Base-by-base conservation (phyloP, 179 eudicot species). In the Beta macrorhiza region DNA sequence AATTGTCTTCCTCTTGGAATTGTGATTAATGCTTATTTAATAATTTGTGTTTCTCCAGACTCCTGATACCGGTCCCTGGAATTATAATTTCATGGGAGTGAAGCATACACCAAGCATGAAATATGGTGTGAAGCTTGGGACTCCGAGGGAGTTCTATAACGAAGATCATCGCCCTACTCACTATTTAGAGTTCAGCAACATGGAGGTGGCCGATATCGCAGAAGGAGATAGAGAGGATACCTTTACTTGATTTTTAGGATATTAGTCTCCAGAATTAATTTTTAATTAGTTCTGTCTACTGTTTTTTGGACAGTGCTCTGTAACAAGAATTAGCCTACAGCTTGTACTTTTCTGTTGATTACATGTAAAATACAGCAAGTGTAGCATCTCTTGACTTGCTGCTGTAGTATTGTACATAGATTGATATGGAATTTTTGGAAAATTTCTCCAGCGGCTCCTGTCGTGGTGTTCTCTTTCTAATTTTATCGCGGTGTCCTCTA, bases 81-180 rank as follows among this genome's bases (percentile, higher is more conserved):
- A 96, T 78, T 96, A 89, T 88, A 96, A 96, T 85, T 96, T 96
- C 84, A 94, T 94, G 99, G 99, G 99, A 15, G 99, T 93, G 85
- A 96, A 91, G 86, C 99, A 96, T 68, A 89, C 92, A 1, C 87
- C 79, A 20, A 85, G 92, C 91, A 91, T 95, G 98, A 92, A 83
- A 63, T 95, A 93, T 47, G 99, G 98, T 6, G 91, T 95, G 51
- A 95, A 91, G 89, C 90, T 95, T 4, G 99, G 99, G 72, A 87
- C 95, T 5, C 99, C 99, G 0, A 87, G 92, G 9, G 98, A 95
- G 75, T 95, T 86, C 83, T 95, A 93, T 81, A 88, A 93, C 22
- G 97, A 94, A 80, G 97, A 94, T 62, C 98, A 94, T 74, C 84
- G 97, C 64, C 98, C 98, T 3, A 92, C 97, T 11, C 98, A 94